A percentile compares a stretch with the other conserved stretches of the same genome.
Evolutionary conservation across 805 yeast species (phyloP).

Genomic region (Teunomyces kruisii): DNA sequence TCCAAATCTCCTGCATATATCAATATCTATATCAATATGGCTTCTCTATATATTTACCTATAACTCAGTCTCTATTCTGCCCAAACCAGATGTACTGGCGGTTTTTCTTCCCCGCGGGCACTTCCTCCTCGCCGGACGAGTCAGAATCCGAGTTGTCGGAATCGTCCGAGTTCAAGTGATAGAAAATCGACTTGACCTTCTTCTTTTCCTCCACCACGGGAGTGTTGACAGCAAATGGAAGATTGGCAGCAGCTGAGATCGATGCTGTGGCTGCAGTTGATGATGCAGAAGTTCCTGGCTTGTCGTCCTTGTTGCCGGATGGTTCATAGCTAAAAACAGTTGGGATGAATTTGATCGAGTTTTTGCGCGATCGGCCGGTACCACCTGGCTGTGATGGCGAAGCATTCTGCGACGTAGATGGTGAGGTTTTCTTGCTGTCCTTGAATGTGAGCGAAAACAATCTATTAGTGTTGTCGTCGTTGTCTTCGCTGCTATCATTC

Average conservation of each 20-base stretch:
- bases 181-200: constrained; percentile 26
- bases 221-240: neutral
- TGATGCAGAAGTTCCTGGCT: neutral
- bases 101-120: constrained; percentile 9
- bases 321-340: constrained; percentile 15
- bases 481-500: constrained; percentile 16
- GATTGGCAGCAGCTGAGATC: neutral
- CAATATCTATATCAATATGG: neutral
- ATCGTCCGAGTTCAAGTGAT: constrained; percentile 25
- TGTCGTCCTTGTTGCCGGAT: constrained; percentile 9
- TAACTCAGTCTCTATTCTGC: constrained; percentile 16
- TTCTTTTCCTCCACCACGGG: constrained; percentile 4
- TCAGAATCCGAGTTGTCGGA: constrained; percentile 10
- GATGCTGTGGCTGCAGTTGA: neutral
- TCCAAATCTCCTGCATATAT: constrained; percentile 1
- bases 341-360: constrained; percentile 33
- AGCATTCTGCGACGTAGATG: neutral
- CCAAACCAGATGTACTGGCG: constrained; percentile 40
- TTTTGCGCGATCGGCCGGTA: constrained; percentile 19
- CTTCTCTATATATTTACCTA: neutral
- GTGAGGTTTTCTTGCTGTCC: constrained; percentile 4
- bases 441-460: constrained; percentile 19
- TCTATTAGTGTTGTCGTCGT: constrained; percentile 8
- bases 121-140: constrained; percentile 13
- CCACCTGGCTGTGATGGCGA: neutral